Base-by-base conservation (phyloP, 306 rosid species). In the Prunus campanulata region DNA sequence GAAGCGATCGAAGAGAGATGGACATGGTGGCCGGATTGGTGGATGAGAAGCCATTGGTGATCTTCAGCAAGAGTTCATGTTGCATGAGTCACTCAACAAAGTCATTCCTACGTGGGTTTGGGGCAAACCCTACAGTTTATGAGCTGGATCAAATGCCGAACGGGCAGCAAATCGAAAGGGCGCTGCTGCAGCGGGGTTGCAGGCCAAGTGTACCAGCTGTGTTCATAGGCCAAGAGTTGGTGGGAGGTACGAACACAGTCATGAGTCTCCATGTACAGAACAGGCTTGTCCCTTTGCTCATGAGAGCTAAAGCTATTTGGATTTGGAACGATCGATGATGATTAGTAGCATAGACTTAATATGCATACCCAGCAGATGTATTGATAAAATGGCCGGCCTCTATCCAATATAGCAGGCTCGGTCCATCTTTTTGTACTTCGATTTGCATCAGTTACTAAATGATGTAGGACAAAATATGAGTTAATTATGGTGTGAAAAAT, bases 11-110 rank as follows among this genome's bases (percentile, higher is more conserved):
- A 18, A 29, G 25, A 35, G 76, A 14, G 66, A 74, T 90, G 93
- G 88, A 82, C 3, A 74, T 27, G 20, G 68, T 91, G 48, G 74
- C 83, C 39, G 79, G 86, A 65, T 56, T 88, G 89, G 96, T 88
- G 19, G 93, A 77, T 44, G 86, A 85, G 20, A 92, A 83, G 82
- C 87, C 91, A 1, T 86, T 92, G 81, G 97, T 90, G 86, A 88
- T 92, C 81, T 92, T 92, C 88, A 92, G 96, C 94, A 91, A 89
- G 89, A 86, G 76, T 67, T 76, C 76, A 4, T 89, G 95, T 29
- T 84, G 84, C 80, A 81, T 93, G 85, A 86, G 95, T 71, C 93
- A 87, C 74, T 82, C 93, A 10, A 81, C 87, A 32, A 91, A 86
- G 93, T 44, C 93, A 59, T 87, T 93, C 56, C 84, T 93, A 24